These are phyloP conservation scores for Ceratocystis papillata DNA, from an alignment of 2,329 filamentous ascomycete species.

Conservation along the genomic window DNA sequence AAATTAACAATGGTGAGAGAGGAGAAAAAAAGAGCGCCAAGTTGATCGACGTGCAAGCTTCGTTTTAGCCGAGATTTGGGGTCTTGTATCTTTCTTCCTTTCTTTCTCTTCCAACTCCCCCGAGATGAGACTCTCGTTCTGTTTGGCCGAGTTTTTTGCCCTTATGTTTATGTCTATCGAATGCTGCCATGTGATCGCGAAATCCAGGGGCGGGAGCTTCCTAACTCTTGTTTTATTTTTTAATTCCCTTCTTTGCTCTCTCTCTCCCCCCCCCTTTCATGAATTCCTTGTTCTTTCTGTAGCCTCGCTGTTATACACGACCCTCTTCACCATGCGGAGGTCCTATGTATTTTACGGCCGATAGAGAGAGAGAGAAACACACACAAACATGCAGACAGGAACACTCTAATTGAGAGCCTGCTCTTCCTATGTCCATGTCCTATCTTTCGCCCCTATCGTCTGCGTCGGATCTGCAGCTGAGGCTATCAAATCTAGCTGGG, in stretches of 20 bases:
- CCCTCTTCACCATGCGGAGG: no score
- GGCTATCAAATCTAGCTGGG: not conserved
- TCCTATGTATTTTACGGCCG: no score
- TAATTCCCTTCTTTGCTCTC: not conserved
- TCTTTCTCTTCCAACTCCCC: not conserved
- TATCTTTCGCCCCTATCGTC: constrained; percentile 1
- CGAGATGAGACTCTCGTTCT: not conserved
- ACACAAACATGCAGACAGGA: no score
- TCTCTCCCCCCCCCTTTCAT: not conserved
- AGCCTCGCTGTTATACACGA: no score
- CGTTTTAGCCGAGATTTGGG: constrained; percentile 13
- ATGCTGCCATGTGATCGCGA: not conserved
- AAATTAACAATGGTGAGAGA: not conserved
- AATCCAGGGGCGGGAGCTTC: constrained; percentile 2
- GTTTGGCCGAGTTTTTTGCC: not conserved
- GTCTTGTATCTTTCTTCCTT: not conserved
- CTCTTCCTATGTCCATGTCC: not conserved
- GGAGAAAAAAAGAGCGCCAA: not conserved
- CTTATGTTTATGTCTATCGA: not conserved
- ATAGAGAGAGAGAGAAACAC: no score
- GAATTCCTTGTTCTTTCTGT: no score
- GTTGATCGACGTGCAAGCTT: constrained; percentile 9
- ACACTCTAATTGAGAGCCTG: not conserved
- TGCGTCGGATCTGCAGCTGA: constrained; percentile 8
- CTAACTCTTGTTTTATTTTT: not conserved